Evolutionary conservation across 768 basidiomycete species (phyloP).

Genomic region (Tricholoma flavovirens): DNA sequence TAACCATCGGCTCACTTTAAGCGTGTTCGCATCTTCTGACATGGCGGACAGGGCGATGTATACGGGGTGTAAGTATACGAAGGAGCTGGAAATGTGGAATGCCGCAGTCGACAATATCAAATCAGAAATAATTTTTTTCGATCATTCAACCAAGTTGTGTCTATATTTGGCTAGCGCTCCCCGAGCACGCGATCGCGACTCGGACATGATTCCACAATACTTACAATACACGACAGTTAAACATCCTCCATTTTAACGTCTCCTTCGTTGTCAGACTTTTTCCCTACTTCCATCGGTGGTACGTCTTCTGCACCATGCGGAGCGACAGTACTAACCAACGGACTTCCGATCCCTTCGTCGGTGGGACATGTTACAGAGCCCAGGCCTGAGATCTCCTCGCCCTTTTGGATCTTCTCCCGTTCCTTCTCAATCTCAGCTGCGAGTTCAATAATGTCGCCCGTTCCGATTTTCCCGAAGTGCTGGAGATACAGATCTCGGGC

Average conservation of each 20-base stretch:
- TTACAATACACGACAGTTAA: neutral
- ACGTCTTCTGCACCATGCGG: constrained; percentile 19
- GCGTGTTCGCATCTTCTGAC: constrained; percentile 21
- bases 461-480: constrained; percentile 79
- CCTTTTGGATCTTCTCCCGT: constrained; percentile 32
- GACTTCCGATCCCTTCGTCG: constrained; percentile 32
- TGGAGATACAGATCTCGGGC: constrained; percentile 69
- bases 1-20: constrained; percentile 40
- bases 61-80: neutral
- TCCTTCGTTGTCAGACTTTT: constrained; percentile 30
- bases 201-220: too few species aligned
- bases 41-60: constrained; percentile 4
- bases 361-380: constrained; percentile 17
- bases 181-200: too few species aligned
- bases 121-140: constrained; percentile 1
- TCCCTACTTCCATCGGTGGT: constrained; percentile 14
- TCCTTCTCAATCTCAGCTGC: constrained; percentile 46
- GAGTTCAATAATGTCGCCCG: constrained; percentile 61
- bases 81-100: neutral
- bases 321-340: constrained; percentile 15
- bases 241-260: constrained; percentile 48
- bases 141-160: neutral
- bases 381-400: constrained; percentile 28
- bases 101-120: neutral
- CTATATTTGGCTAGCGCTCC: neutral